Base-by-base conservation (phyloP, 2,329 filamentous ascomycete genomes). In the Monosporascus sp. region DNA sequence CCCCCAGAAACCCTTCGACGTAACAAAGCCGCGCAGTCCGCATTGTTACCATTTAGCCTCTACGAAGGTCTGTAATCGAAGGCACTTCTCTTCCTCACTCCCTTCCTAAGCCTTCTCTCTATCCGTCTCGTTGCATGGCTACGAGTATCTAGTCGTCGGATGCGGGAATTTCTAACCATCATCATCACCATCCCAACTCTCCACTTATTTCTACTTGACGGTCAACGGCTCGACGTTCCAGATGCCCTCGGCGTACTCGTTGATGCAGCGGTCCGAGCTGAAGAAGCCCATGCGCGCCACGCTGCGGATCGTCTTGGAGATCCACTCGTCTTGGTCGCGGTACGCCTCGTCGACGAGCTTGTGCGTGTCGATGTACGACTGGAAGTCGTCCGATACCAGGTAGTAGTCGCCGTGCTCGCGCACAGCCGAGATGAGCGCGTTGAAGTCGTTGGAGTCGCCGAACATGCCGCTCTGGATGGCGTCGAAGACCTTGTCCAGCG, bases 231-330 rank as follows among this genome's bases (percentile, higher is more conserved):
- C 93, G 39, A 96, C 78, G 67, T 97, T 97, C 94, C 94, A 99
- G 70, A 99, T 97, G 58, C 81, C 85, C 70, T 99, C 93, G 0
- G 94, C 94, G 73, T 99, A 99, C 78, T 97, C 92, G 65, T 93
- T 90, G 70, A 97, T 97, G 74, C 93, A 96, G 39, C 93, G 83
- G 70, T 97, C 93, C 58, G 88, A 93, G 62, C 85, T 92, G 77
- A 97, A 97, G 82, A 97, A 97, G 38, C 93, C 94, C 94, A 99
- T 99, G 41, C 92, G 80, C 6, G 90, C 81, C 18, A 99, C 94
- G 54, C 88, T 89, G 42, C 82, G 85, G 66, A 99, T 97, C 58
- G 82, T 87, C 81, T 97, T 97, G 57, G 84, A 87, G 54, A 95
- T 74, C 94, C 94, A 99, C 64, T 89, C 87, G 54, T 97, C 91